Conservation (phyloP, 2,329 filamentous ascomycete species). For the Colletotrichum sp. region DNA sequence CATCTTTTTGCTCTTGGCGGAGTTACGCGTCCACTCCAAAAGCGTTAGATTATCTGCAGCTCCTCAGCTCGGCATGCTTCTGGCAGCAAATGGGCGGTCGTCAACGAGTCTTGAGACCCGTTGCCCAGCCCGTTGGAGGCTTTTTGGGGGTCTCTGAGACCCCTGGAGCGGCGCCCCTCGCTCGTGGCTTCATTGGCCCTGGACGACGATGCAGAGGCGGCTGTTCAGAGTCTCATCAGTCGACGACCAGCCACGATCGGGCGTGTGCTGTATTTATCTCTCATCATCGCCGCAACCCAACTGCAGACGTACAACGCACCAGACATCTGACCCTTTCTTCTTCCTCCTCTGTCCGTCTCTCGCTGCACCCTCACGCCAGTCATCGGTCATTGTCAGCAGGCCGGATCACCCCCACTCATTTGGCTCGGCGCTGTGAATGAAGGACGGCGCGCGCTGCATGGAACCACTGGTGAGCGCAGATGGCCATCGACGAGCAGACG, state of each 20-base stretch:
- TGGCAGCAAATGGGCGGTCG: conserved; percentile 1
- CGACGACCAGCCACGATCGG: background rate
- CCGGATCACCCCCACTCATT: background rate
- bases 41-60: conserved; percentile 23
- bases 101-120: background rate
- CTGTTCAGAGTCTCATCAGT: background rate
- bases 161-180: background rate
- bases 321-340: background rate
- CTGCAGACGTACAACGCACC: background rate
- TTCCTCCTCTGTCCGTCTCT: background rate
- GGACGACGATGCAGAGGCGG: conserved; percentile 2
- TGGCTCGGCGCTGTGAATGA: background rate
- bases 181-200: background rate
- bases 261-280: background rate
- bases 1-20: conserved; percentile 19
- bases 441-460: background rate
- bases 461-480: background rate
- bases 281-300: background rate
- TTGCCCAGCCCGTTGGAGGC: conserved; percentile 13
- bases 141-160: background rate
- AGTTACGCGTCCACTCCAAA: conserved; percentile 24
- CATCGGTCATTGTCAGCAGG: background rate
- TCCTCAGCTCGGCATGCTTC: conserved; percentile 15
- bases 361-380: background rate
- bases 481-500: background rate